Evolutionary conservation across 2,329 filamentous ascomycete species (phyloP), one percentile per base, ranked within the genome.

Genomic region (Bimuria novae-zelandiae): DNA sequence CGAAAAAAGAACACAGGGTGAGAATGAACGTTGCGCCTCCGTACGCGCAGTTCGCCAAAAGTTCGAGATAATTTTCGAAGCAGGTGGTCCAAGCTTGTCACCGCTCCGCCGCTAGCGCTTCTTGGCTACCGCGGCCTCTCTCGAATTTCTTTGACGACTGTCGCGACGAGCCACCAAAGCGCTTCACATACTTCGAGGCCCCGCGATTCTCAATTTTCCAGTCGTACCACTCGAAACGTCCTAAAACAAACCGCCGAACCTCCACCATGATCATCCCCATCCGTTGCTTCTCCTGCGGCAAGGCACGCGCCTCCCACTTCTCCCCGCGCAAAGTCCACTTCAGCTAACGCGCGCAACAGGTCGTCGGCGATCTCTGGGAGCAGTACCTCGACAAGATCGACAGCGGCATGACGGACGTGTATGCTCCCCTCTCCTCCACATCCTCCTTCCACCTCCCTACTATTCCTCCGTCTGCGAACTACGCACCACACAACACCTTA

Each of bases 271-370:
- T 99, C 77, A 97, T 99, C 65, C 94, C 94, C 2, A 90, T 99
- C 62, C 91, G 94, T 65, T 99, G 94, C 80, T 99, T 99, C 79
- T 97, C 94, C 53, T 99, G 94, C 77, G 94, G 94, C 76, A 99
- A 99, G 90, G 94, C 96, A 77, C 55, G n/a, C 77, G 50, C 33
- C 49, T 33, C 30, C 54, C 40, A 32, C 35, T 39, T 16, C 44
- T 41, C 47, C 56, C 50, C 49, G 46, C 37, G 40, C 52, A 45
- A 56, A 55, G 29, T 51, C 57, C 49, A 49, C 52, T 52, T 19
- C 54, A 59, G 60, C 70, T 68, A 75, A 69, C 48, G 19, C 29
- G 39, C 51, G 39, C 51, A 22, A 44, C 72, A 97, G 94, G 94
- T 99, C 73, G 90, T 92, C 54, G 94, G 91, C 60, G 94, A 99